A percentile compares a stretch with the other conserved stretches of the same genome.
Evolutionary conservation across 2,329 filamentous ascomycete genomes (phyloP).

Genomic region (Teratosphaeria destructans): DNA sequence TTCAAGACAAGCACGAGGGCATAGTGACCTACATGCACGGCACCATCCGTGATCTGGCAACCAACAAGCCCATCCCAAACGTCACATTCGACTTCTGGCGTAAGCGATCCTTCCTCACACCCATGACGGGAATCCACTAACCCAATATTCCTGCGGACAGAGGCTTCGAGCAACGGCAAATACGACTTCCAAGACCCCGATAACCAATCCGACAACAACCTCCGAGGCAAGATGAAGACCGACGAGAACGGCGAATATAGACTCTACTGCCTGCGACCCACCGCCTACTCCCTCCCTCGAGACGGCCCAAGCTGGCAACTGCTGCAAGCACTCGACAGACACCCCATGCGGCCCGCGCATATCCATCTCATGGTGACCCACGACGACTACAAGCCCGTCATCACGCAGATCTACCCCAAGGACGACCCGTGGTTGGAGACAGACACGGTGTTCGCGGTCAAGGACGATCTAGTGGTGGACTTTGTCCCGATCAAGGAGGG

Average conservation of each 20-base stretch:
- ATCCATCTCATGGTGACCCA: slow-evolving; percentile 48
- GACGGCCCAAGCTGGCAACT: slow-evolving; percentile 49
- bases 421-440: slow-evolving; percentile 48
- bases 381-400: slow-evolving; percentile 46
- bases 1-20: slow-evolving; percentile 52
- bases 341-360: slow-evolving; percentile 52
- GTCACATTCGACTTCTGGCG: slow-evolving; percentile 67
- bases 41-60: slow-evolving; percentile 52
- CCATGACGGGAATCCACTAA: not conserved
- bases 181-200: slow-evolving; percentile 62
- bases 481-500: slow-evolving; percentile 41
- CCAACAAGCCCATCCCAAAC: slow-evolving; percentile 52
- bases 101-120: not conserved
- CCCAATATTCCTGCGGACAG: slow-evolving; percentile 17
- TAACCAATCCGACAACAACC: slow-evolving; percentile 61
- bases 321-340: slow-evolving; percentile 45
- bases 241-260: slow-evolving; percentile 59
- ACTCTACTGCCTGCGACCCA: slow-evolving; percentile 67
- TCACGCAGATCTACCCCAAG: slow-evolving; percentile 49
- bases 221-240: slow-evolving; percentile 64
- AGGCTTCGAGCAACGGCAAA: slow-evolving; percentile 63
- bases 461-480: slow-evolving; percentile 49
- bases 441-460: slow-evolving; percentile 53
- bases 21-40: slow-evolving; percentile 59
- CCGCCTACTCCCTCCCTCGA: slow-evolving; percentile 59